A percentile compares a stretch with the other conserved stretches of the same genome.
phyloP scores from a whole-genome alignment of 2,329 filamentous ascomycete species.

The Phialophora tarda region DNA sequence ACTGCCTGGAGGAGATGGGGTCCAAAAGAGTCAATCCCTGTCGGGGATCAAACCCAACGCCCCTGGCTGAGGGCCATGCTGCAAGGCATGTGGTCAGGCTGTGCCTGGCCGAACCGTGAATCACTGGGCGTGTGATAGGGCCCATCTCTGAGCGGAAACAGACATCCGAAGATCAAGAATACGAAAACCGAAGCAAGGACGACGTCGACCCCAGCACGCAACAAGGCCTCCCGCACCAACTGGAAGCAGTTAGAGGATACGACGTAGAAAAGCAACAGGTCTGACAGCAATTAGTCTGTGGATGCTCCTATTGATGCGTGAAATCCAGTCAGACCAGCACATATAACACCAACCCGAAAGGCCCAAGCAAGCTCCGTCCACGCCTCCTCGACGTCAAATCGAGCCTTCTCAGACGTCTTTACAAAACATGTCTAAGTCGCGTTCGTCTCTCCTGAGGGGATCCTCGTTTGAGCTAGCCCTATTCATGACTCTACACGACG shows the following conservation, averaged over 20 bases:
- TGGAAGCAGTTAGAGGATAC: constrained; percentile 14
- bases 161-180: neutral
- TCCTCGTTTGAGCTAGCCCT: constrained; percentile 11
- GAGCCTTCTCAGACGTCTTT: no score
- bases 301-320: no score
- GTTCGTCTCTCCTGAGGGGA: neutral
- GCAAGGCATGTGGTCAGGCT: neutral
- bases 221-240: constrained; percentile 19
- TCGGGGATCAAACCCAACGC: neutral
- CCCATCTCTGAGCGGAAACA: neutral
- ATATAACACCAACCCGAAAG: no score
- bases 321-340: no score
- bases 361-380: neutral
- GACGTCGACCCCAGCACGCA: neutral
- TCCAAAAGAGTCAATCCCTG: constrained; percentile 1
- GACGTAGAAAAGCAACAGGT: neutral
- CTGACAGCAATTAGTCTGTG: neutral
- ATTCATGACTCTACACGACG: neutral
- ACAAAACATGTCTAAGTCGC: no score
- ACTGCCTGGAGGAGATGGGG: constrained; percentile 17
- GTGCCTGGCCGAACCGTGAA: neutral
- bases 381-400: neutral
- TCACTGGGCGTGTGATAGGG: no score
- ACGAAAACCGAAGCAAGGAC: neutral
- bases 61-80: neutral